These are phyloP conservation scores for Adenanthera pavonina DNA, from an alignment of 306 rosid species.

Conservation along the genomic window DNA sequence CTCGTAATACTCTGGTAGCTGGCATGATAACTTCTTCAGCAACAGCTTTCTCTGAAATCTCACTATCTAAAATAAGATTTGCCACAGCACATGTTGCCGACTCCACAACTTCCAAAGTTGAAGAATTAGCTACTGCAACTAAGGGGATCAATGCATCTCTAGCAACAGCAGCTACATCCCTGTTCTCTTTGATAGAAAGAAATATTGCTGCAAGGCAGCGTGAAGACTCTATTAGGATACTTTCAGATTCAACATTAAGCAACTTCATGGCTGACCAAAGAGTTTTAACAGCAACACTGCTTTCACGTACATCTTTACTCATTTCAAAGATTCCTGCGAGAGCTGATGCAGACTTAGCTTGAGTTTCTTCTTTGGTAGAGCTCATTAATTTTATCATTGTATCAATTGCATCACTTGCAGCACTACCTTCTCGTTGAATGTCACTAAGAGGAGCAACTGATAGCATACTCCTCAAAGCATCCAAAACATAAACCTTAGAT, in stretches of 20 bases:
- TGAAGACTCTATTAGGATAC: constrained; percentile 76
- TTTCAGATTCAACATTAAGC: constrained; percentile 78
- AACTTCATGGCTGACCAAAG: constrained; percentile 73
- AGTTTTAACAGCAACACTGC: constrained; percentile 84
- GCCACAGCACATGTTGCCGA: constrained; percentile 94
- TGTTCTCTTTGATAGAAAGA: constrained; percentile 94
- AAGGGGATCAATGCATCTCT: constrained; percentile 72
- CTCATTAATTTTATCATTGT: constrained; percentile 85
- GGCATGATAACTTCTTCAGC: constrained; percentile 85
- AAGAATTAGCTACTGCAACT: constrained; percentile 74
- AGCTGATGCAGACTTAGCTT: constrained; percentile 92
- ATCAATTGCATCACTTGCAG: constrained; percentile 90
- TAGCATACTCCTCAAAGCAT: constrained; percentile 96
- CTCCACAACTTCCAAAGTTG: constrained; percentile 87
- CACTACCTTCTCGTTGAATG: constrained; percentile 93
- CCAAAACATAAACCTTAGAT: constrained; percentile 89
- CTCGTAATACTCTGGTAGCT: constrained; percentile 86
- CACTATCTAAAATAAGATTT: constrained; percentile 86
- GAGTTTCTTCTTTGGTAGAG: constrained; percentile 91
- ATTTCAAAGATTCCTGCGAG: constrained; percentile 87
- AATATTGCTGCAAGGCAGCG: constrained; percentile 89
- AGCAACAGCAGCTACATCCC: constrained; percentile 81
- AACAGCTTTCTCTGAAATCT: constrained; percentile 81
- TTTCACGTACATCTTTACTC: constrained; percentile 93
- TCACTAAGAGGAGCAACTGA: constrained; percentile 89